These are phyloP conservation scores for Centaurea solstitialis DNA, from an alignment of 129 eudicot species.

Conservation along the genomic window DNA sequence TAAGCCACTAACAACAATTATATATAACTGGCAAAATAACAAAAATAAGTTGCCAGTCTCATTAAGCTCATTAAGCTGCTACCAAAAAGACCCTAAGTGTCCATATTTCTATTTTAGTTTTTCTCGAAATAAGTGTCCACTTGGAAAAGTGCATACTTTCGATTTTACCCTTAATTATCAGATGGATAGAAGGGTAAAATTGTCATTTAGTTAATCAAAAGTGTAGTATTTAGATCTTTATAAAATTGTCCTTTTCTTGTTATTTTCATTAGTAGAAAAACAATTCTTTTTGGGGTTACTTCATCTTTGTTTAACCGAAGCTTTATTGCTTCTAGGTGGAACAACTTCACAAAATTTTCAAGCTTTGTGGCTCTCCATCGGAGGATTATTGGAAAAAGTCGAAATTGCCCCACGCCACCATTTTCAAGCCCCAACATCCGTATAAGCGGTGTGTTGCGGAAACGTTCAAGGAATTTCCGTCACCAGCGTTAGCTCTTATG, in stretches of 20 bases:
- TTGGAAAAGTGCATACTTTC: not conserved
- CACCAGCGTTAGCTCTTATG: conserved; percentile 73
- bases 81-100: too few relatives aligned
- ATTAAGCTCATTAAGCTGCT: too few relatives aligned
- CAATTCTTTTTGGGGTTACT: not conserved
- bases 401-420: conserved; percentile 81
- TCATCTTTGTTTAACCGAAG: conserved; percentile 9
- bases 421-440: conserved; percentile 85
- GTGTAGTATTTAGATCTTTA: not conserved
- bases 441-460: conserved; percentile 71
- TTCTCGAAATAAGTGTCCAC: not conserved
- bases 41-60: too few relatives aligned
- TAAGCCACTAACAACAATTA: too few relatives aligned
- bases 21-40: too few relatives aligned
- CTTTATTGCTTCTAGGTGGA: conserved; percentile 64
- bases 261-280: not conserved
- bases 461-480: conserved; percentile 71
- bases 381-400: conserved; percentile 85
- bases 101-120: not conserved
- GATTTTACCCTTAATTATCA: not conserved
- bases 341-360: conserved; percentile 88
- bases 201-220: not conserved
- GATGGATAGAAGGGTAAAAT: not conserved
- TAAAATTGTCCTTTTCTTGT: not conserved
- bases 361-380: conserved; percentile 91